Evolutionary conservation across 257 asterid genomes (phyloP).

Genomic region (Avicennia marina): DNA sequence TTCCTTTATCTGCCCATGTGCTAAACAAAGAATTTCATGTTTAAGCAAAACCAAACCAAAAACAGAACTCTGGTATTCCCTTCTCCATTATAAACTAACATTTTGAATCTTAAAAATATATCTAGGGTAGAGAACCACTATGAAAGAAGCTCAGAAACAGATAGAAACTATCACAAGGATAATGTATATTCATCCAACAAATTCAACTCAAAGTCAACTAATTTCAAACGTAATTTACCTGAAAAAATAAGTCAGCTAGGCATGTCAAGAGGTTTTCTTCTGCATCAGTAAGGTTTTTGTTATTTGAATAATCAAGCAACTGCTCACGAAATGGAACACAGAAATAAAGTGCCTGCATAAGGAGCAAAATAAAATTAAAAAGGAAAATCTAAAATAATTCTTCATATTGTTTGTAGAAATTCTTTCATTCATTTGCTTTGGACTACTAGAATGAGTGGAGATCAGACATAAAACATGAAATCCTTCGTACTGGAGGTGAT

Average conservation of each 20-base stretch:
- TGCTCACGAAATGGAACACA: constrained; percentile 95
- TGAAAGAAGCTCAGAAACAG: neutral
- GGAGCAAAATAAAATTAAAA: constrained; percentile 20
- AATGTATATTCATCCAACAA: neutral
- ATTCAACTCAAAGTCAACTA: neutral
- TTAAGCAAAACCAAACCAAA: neutral
- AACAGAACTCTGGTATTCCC: neutral
- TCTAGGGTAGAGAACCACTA: neutral
- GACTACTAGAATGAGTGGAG: too few relatives aligned
- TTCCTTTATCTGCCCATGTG: neutral
- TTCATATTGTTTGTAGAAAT: too few relatives aligned
- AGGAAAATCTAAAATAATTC: too few relatives aligned
- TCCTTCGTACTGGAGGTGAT: too few relatives aligned
- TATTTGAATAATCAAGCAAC: constrained; percentile 70
- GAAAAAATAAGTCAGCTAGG: constrained; percentile 82
- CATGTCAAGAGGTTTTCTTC: constrained; percentile 91
- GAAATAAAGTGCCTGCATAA: constrained; percentile 70
- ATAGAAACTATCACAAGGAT: neutral
- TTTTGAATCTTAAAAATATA: neutral
- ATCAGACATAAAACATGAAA: too few relatives aligned
- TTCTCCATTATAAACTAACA: neutral
- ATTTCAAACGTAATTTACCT: constrained; percentile 31
- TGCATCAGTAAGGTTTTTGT: constrained; percentile 64
- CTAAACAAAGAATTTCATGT: neutral
- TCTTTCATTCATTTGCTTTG: too few relatives aligned